Conservation (phyloP, 1,139 yeast species). For the Tardiomyces blankii region DNA sequence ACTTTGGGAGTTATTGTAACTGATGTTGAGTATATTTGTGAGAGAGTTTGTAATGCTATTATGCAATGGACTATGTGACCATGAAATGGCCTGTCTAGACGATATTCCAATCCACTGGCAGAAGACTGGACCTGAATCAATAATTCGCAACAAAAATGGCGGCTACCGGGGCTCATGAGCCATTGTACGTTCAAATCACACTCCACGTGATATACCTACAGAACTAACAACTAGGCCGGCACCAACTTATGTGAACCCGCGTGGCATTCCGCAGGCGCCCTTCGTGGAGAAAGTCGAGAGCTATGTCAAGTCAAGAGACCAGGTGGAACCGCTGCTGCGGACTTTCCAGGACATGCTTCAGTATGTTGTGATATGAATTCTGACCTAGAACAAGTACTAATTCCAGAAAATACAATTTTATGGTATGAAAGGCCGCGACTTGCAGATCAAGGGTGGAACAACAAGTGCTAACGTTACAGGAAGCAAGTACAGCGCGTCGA, state of each 20-base stretch:
- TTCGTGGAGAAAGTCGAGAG: conserved; percentile 79
- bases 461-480: neutral
- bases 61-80: no score
- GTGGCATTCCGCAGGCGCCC: conserved; percentile 96
- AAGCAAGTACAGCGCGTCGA: conserved; percentile 33
- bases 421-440: conserved; percentile 32
- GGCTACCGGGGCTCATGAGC: neutral
- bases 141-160: no score
- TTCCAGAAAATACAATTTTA: conserved; percentile 53
- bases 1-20: neutral
- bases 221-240: conserved; percentile 3
- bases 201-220: conserved; percentile 3
- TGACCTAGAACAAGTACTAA: neutral
- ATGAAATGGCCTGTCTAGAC: no score
- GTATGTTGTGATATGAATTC: conserved; percentile 1
- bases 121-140: no score
- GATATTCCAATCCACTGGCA: no score
- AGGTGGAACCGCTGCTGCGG: conserved; percentile 56
- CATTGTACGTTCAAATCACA: neutral
- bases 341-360: conserved; percentile 73
- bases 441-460: neutral
- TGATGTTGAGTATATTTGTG: neutral
- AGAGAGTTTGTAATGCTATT: no score
- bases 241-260: conserved; percentile 44
- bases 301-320: conserved; percentile 54